Evolutionary conservation across 148 eudicot species (phyloP).

Genomic region (Rhododendron ferrugineum): DNA sequence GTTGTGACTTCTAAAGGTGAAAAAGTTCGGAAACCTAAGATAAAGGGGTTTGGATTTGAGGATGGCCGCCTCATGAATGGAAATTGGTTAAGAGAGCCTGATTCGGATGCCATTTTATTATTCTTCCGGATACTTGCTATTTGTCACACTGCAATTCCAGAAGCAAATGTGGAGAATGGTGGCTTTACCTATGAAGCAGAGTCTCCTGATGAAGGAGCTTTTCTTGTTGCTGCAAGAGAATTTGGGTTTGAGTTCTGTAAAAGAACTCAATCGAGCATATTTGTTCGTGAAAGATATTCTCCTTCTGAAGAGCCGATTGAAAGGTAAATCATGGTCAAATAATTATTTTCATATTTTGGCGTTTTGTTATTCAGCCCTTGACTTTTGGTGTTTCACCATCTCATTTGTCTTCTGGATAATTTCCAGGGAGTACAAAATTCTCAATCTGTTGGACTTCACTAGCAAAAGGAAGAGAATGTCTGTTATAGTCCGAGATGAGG

Average conservation of each 20-base stretch:
- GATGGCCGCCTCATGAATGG: slow-evolving; percentile 62
- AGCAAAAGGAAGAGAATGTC: slow-evolving; percentile 99
- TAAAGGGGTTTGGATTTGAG: slow-evolving; percentile 71
- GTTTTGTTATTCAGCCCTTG: not conserved
- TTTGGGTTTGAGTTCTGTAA: slow-evolving; percentile 74
- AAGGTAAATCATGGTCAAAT: slow-evolving; percentile 34
- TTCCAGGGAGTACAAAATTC: slow-evolving; percentile 85
- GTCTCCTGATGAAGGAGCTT: slow-evolving; percentile 86
- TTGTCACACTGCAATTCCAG: slow-evolving; percentile 89
- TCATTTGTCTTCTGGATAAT: not conserved
- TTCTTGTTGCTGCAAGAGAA: slow-evolving; percentile 81
- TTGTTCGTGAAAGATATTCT: slow-evolving; percentile 53
- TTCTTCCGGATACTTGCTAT: slow-evolving; percentile 71
- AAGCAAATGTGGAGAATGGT: slow-evolving; percentile 53
- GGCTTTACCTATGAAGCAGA: slow-evolving; percentile 67
- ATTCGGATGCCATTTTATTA: slow-evolving; percentile 35
- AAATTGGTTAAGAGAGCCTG: slow-evolving; percentile 60
- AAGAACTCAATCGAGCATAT: slow-evolving; percentile 68
- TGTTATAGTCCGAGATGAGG: slow-evolving; percentile 70
- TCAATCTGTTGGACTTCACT: slow-evolving; percentile 79
- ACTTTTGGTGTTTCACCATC: not conserved
- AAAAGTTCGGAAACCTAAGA: slow-evolving; percentile 24
- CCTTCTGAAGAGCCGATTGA: slow-evolving; percentile 37
- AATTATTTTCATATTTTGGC: not conserved
- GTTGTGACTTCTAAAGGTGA: slow-evolving; percentile 45